Conservation (phyloP, 306 rosid species). For the Cucurbita pepo region DNA sequence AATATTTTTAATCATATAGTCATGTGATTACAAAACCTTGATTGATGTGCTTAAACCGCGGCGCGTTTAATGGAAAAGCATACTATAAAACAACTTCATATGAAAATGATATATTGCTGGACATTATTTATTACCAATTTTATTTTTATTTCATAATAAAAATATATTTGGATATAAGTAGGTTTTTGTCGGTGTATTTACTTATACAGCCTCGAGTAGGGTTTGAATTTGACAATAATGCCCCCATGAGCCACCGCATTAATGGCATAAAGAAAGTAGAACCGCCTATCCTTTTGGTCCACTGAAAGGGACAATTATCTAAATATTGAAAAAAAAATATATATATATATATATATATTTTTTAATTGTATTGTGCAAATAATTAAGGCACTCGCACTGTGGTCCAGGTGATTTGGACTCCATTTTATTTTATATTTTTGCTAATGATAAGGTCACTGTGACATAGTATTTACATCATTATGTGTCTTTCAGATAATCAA, state of each 20-base stretch:
- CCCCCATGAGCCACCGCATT: not conserved
- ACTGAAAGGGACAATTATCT: not conserved
- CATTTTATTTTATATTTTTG: not conserved
- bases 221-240: not conserved
- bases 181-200: too few relatives aligned
- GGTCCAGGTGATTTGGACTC: not conserved
- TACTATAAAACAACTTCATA: not conserved
- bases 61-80: conserved; percentile 1
- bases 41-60: conserved; percentile 2
- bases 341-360: not conserved
- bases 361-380: not conserved
- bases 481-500: not conserved
- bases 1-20: not conserved
- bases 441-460: not conserved
- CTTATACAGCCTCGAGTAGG: not conserved
- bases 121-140: not conserved
- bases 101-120: not conserved
- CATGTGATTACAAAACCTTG: not conserved
- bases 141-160: too few relatives aligned
- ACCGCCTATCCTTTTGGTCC: not conserved
- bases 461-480: not conserved
- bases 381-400: not conserved
- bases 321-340: not conserved
- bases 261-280: not conserved
- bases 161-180: too few relatives aligned